Conservation (phyloP, 495 filamentous ascomycete genomes). For the Staphylotrichum longicolle region DNA sequence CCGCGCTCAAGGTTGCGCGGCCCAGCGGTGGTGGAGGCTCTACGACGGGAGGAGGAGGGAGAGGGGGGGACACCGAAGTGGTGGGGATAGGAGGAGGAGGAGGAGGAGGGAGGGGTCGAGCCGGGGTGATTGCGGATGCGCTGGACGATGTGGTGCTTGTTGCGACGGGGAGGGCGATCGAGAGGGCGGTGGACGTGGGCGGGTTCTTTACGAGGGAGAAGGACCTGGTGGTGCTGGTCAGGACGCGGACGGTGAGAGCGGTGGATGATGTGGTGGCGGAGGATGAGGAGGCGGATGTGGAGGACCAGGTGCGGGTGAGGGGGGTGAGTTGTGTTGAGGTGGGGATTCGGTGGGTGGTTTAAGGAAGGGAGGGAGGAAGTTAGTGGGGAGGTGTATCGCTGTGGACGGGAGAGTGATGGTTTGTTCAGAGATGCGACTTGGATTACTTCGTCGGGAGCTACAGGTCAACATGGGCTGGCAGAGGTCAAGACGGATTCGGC, state of each 20-base stretch:
- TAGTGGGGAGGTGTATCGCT: neutral
- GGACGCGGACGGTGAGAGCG: constrained; percentile 63
- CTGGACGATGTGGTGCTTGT: constrained; percentile 65
- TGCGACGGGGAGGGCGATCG: constrained; percentile 76
- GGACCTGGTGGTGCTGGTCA: constrained; percentile 55
- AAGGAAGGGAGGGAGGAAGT: neutral
- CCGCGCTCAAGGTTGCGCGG: constrained; percentile 34
- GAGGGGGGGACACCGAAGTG: too few relatives aligned
- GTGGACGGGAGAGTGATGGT: neutral
- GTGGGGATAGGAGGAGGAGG: too few relatives aligned
- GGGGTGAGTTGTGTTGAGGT: constrained; percentile 40
- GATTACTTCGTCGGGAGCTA: too few relatives aligned
- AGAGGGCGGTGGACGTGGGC: constrained; percentile 63
- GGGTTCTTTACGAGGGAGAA: constrained; percentile 60
- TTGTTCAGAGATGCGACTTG: neutral
- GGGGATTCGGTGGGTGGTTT: constrained; percentile 28
- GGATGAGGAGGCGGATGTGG: constrained; percentile 48
- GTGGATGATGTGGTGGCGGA: constrained; percentile 65
- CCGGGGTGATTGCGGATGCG: constrained; percentile 19
- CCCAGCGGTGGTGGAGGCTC: neutral
- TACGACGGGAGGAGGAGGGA: neutral
- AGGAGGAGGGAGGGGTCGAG: too few relatives aligned
- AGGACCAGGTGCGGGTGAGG: constrained; percentile 61
- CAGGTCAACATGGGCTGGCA: too few relatives aligned
- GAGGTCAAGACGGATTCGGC: neutral